Base-by-base conservation (phyloP, 352 stramenopile genomes). In the Phytophthora tentaculata region DNA sequence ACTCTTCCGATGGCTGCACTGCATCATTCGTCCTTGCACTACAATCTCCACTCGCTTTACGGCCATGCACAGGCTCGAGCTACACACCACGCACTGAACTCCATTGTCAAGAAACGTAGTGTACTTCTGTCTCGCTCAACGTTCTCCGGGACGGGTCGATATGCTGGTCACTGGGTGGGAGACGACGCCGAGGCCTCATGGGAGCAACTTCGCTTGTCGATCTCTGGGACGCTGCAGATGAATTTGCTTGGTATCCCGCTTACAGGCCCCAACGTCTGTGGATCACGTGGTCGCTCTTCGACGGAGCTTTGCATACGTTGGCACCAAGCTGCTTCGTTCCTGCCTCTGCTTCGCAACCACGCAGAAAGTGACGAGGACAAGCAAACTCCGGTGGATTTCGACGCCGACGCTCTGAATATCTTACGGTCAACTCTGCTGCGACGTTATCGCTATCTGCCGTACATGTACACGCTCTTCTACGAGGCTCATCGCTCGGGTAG, bases 11-110 rank as follows among this genome's bases (percentile, higher is more conserved):
- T 96, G 76, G 86, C 83, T 13, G 69, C 81, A 16, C 71, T 92
- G 0, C 88, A 96, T 28, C 53, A 84, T 63, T 74, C 54, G 1
- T 91, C 87, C 9, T 74, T 94, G 17, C 83, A 97, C 57, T 97
- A 96, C 73, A 95, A 97, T 51, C 44, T 96, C 0, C 90, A 97
- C 61, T 94, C 86, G 17, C 37, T 97, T 0, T 96, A 96, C 49
- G 89, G 90, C 0, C 81, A 92, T 35, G 74, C 75, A 0, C 81
- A 96, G 45, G 69, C 81, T 22, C 80, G 77, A 24, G 61, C 70
- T 19, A 96, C 89, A 2, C 75, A 71, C 1, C 12, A 76, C 4
- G 83, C 75, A 0, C 39, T 96, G 13, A 66, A 90, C 12, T 4
- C 44, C 0, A 77, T 96, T 16, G 43, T 92, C 9, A 52, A 73